A percentile compares a stretch with the other conserved stretches of the same genome.
Conservation (phyloP, 208 protist species). For the Wallacemonas collosoma region DNA sequence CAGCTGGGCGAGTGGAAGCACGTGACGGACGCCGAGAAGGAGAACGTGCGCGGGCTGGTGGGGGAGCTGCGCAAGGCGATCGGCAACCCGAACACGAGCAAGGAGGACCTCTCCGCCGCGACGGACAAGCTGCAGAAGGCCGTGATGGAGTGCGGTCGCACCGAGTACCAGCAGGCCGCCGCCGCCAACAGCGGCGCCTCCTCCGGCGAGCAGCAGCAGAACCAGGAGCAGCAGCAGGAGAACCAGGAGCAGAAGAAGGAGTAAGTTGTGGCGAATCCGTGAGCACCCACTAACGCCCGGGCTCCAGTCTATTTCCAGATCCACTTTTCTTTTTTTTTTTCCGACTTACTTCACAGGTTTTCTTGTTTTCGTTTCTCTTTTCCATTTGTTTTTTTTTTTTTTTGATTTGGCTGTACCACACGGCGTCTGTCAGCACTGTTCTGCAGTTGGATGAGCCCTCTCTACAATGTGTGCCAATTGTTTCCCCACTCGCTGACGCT, state of each 20-base stretch:
- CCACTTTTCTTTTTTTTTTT: constrained; percentile 3
- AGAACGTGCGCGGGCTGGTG: constrained; percentile 56
- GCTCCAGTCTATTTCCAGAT: too few relatives aligned
- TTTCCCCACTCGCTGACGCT: too few relatives aligned
- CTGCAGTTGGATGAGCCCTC: too few relatives aligned
- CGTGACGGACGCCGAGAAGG: constrained; percentile 72
- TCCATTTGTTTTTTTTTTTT: constrained; percentile 18
- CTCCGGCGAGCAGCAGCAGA: neutral
- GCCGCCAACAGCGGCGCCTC: constrained; percentile 33
- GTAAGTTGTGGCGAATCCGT: neutral
- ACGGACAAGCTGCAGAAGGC: constrained; percentile 85
- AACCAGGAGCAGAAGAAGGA: constrained; percentile 20
- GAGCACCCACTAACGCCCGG: neutral
- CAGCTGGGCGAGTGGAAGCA: constrained; percentile 86
- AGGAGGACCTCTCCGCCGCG: constrained; percentile 56
- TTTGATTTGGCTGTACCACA: neutral
- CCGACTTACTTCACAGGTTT: constrained; percentile 7
- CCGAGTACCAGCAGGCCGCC: constrained; percentile 78
- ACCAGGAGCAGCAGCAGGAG: constrained; percentile 31
- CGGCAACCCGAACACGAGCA: constrained; percentile 65
- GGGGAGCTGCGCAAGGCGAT: constrained; percentile 64
- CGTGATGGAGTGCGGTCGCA: constrained; percentile 76
- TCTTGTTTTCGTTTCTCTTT: constrained; percentile 9
- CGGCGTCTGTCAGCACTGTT: too few relatives aligned
- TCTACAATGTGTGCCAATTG: too few relatives aligned